Percentiles rank a stretch among this genome's conserved stretches.
Evolutionary conservation across 2,329 filamentous ascomycete genomes (phyloP).

Genomic region (Fusarium euwallaceae): DNA sequence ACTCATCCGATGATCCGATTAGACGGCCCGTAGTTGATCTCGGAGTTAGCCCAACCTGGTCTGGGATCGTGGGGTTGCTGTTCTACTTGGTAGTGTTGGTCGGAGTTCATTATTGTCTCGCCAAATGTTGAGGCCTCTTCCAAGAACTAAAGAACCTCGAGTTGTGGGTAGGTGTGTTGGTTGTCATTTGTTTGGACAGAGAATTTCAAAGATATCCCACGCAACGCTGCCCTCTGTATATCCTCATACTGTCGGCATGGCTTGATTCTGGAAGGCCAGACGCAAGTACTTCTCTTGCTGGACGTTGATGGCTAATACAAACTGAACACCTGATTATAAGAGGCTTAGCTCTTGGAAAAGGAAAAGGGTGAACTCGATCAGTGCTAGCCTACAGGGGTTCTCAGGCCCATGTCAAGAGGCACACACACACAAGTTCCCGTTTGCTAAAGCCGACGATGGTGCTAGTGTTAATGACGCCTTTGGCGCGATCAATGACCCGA

Average conservation of each 20-base stretch:
- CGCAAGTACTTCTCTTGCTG: not conserved
- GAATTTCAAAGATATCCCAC: not conserved
- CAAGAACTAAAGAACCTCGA: not conserved
- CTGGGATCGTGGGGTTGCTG: not conserved
- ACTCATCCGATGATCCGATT: not conserved
- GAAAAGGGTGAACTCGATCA: not conserved
- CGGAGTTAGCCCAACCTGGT: not conserved
- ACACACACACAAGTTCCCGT: not conserved
- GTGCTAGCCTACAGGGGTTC: not conserved
- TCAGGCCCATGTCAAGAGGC: not conserved
- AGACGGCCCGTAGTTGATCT: not conserved
- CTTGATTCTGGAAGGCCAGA: not conserved
- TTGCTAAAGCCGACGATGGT: not conserved
- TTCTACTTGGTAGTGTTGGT: not conserved
- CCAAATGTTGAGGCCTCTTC: not conserved
- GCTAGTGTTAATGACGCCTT: not conserved
- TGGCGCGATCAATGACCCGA: not conserved
- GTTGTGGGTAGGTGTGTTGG: not conserved
- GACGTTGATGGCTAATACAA: not conserved
- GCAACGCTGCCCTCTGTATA: not conserved
- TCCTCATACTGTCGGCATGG: not conserved
- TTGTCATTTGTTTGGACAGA: not conserved
- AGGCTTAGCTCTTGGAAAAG: not conserved
- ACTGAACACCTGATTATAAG: not conserved
- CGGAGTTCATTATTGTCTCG: not conserved